These are phyloP conservation scores for Fusarium sp. DNA, from an alignment of 2,329 filamentous ascomycete genomes.

Conservation along the genomic window DNA sequence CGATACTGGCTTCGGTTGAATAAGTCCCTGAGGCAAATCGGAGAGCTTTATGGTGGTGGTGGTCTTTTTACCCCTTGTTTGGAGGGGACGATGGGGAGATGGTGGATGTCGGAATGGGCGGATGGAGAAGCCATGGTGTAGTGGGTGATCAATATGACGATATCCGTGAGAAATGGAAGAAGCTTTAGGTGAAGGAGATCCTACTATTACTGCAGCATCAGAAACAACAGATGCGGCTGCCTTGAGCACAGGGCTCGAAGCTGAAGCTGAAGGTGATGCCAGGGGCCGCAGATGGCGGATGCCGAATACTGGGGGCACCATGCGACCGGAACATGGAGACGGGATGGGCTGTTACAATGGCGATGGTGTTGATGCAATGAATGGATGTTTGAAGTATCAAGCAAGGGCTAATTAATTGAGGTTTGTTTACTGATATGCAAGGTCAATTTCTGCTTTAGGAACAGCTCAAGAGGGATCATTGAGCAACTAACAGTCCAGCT, in stretches of 20 bases:
- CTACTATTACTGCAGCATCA: constrained; percentile 2
- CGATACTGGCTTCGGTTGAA: constrained; percentile 43
- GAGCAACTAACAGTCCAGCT: constrained; percentile 14
- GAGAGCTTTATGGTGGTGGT: constrained; percentile 65
- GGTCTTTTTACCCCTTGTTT: constrained; percentile 64
- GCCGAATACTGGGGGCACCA: constrained; percentile 42
- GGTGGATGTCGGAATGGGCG: constrained; percentile 36
- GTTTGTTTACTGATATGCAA: constrained; percentile 17
- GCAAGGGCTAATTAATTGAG: not conserved
- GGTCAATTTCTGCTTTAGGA: constrained; percentile 12
- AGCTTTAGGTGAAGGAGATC: constrained; percentile 10
- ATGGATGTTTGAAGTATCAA: constrained; percentile 9
- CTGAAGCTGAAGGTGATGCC: constrained; percentile 26
- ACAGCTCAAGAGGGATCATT: constrained; percentile 2
- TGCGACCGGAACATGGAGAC: constrained; percentile 44
- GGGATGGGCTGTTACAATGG: constrained; percentile 39
- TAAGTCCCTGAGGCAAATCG: constrained; percentile 67
- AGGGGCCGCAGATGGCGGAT: constrained; percentile 46
- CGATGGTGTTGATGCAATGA: constrained; percentile 18
- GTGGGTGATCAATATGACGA: constrained; percentile 5
- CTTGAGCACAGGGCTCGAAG: constrained; percentile 11
- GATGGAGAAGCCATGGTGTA: constrained; percentile 26
- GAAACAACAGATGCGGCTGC: constrained; percentile 5
- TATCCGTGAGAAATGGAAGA: not conserved
- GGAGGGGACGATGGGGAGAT: constrained; percentile 37